Evolutionary conservation across 2,329 filamentous ascomycete genomes (phyloP).

Genomic region (Cladosporium cucumerinum): DNA sequence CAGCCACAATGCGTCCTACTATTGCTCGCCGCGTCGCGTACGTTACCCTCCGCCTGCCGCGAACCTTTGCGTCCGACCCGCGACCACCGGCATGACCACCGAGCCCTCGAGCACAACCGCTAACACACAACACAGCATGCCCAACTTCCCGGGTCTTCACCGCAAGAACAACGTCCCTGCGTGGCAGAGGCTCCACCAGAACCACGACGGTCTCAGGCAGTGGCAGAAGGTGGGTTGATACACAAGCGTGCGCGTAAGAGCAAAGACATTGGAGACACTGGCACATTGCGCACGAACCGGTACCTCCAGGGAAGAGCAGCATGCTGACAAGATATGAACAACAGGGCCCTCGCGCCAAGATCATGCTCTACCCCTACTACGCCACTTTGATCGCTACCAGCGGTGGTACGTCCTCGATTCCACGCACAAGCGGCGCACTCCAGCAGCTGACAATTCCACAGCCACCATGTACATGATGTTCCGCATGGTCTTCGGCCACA

Average conservation of each 20-base stretch:
- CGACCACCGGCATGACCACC: neutral
- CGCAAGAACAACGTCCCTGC: slow-evolving; percentile 73
- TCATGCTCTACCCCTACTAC: slow-evolving; percentile 67
- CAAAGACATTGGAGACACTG: neutral
- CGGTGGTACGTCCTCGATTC: slow-evolving; percentile 51
- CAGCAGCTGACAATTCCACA: slow-evolving; percentile 22
- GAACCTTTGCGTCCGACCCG: neutral
- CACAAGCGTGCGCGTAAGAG: neutral
- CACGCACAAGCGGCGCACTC: neutral
- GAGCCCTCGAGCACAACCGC: neutral
- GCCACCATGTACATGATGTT: slow-evolving; percentile 66
- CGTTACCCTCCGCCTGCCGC: slow-evolving; percentile 22
- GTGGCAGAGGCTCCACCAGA: slow-evolving; percentile 72
- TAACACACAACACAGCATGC: slow-evolving; percentile 11
- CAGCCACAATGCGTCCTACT: slow-evolving; percentile 29
- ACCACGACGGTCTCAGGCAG: slow-evolving; percentile 66
- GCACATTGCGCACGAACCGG: neutral
- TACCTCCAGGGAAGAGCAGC: neutral
- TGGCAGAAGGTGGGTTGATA: slow-evolving; percentile 65
- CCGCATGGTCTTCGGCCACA: slow-evolving; percentile 72
- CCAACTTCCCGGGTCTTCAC: slow-evolving; percentile 50
- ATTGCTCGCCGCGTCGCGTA: slow-evolving; percentile 44
- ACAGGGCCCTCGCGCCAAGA: slow-evolving; percentile 63
- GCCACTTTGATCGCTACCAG: slow-evolving; percentile 40
- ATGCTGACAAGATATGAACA: slow-evolving; percentile 19